Base-by-base conservation (phyloP, 768 basidiomycete species). In the Suillus fuscotomentosus region DNA sequence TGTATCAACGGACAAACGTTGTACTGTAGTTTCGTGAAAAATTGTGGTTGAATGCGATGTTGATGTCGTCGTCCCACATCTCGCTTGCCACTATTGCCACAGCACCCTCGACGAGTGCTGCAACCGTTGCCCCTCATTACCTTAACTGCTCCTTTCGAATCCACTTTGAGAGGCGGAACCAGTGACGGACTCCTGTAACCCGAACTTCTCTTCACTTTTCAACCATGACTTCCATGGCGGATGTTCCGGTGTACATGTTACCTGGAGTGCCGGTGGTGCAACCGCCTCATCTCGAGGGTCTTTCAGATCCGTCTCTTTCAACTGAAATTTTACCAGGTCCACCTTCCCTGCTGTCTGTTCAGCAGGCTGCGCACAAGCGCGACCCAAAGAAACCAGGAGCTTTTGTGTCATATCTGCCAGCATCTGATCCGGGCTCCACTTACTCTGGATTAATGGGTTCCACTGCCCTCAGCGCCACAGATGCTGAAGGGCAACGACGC, bases 251-350 rank as follows among this genome's bases (percentile, higher is more conserved):
- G 69, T 92, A 86, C 78, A 79, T 92, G 82, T 79, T 88, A 73
- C 86, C 87, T 77, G 87, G 88, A 75, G 89, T 89, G 66, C 82
- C 87, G 63, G 85, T 89, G 68, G 79, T 85, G 71, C 92, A 92
- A 74, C 92, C 91, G 70, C 79, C 88, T 70, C 90, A 93, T 78
- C 86, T 92, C 63, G 92, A 92, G 75, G 88, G 91, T 69, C 70
- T 76, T 48, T 76, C 75, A 63, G 91, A 95, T 82, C 79, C 89
- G 63, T 82, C 85, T 68, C 84, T 94, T 71, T 92, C 94, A 67
- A 95, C 93, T 65, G 93, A 94, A 84, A 90, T 95, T 80, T 84
- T 95, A 71, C 93, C 93, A 72, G 92, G 92, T 31, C 93, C 93
- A 65, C 93, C 93, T 60, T 86, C 92, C 68, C 76, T 92, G 67